Conservation (phyloP, 331 rosid genomes). For the Acacia concinna region DNA sequence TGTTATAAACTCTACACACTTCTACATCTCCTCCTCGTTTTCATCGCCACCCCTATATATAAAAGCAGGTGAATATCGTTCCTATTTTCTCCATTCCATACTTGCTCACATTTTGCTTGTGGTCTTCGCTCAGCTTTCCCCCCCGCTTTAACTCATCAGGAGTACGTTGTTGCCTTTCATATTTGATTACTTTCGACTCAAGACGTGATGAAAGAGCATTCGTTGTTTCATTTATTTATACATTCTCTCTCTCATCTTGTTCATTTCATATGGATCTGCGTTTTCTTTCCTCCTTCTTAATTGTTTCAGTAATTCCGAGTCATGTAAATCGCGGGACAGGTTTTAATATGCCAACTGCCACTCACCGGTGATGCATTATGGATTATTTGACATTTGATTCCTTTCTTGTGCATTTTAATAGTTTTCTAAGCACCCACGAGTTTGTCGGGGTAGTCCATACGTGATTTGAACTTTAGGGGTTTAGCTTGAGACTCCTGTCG, state of each 20-base stretch:
- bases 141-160: not conserved
- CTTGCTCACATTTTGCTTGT: constrained; percentile 28
- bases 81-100: not conserved
- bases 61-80: constrained; percentile 21
- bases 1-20: constrained; percentile 44
- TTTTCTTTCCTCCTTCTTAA: not conserved
- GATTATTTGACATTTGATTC: not conserved
- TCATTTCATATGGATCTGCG: constrained; percentile 39
- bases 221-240: not conserved
- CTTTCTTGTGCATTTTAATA: not conserved
- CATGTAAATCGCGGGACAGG: not conserved
- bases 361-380: not conserved
- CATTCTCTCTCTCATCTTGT: constrained; percentile 5
- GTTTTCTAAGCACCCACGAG: constrained; percentile 8
- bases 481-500: not conserved
- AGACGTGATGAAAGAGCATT: not conserved
- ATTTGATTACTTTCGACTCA: constrained; percentile 12
- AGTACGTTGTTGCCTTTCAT: constrained; percentile 35
- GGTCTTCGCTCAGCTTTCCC: constrained; percentile 16
- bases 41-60: constrained; percentile 40
- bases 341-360: not conserved
- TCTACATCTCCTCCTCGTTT: constrained; percentile 47
- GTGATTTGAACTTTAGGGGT: constrained; percentile 6
- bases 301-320: not conserved
- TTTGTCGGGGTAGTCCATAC: not conserved